Percentiles rank a stretch among this genome's conserved stretches.
These are phyloP conservation scores for Sarocladiaceae sp. DNA, from an alignment of 2,329 filamentous ascomycete genomes.

Conservation along the genomic window DNA sequence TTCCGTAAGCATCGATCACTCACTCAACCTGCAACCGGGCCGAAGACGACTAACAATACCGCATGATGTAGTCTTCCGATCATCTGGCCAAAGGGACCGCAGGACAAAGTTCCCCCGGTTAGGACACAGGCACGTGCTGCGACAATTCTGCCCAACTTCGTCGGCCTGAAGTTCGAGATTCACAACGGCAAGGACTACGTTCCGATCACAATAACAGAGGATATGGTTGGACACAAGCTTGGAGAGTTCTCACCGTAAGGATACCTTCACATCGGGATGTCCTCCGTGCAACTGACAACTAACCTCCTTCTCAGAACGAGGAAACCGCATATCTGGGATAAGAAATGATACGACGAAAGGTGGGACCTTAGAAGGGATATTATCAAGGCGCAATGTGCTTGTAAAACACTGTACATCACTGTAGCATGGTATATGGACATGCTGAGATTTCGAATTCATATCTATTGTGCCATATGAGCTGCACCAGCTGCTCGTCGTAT, in stretches of 20 bases:
- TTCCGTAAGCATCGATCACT: slow-evolving; percentile 39
- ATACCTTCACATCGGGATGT: slow-evolving; percentile 18
- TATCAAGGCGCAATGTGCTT: not conserved
- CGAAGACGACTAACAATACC: not conserved
- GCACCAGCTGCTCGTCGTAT: too few species aligned
- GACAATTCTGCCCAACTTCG: slow-evolving; percentile 88
- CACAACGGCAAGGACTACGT: slow-evolving; percentile 88
- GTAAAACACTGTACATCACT: slow-evolving; percentile 4
- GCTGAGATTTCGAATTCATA: not conserved
- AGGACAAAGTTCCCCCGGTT: slow-evolving; percentile 66
- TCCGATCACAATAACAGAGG: slow-evolving; percentile 80
- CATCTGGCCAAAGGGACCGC: slow-evolving; percentile 50
- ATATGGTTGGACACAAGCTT: slow-evolving; percentile 95
- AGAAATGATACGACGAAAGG: slow-evolving; percentile 12
- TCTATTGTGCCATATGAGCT: too few species aligned
- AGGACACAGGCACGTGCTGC: slow-evolving; percentile 83
- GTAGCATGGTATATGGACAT: not conserved
- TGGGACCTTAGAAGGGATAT: not conserved
- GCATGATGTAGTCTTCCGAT: slow-evolving; percentile 54
- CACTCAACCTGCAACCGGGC: not conserved
- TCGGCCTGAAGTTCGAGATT: slow-evolving; percentile 83
- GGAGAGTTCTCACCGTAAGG: slow-evolving; percentile 89
- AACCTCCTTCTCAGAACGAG: slow-evolving; percentile 41
- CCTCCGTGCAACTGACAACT: not conserved
- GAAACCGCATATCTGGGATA: slow-evolving; percentile 53